These are phyloP conservation scores for Nigrospora osmanthi DNA, from an alignment of 2,329 filamentous ascomycete genomes.

Conservation along the genomic window DNA sequence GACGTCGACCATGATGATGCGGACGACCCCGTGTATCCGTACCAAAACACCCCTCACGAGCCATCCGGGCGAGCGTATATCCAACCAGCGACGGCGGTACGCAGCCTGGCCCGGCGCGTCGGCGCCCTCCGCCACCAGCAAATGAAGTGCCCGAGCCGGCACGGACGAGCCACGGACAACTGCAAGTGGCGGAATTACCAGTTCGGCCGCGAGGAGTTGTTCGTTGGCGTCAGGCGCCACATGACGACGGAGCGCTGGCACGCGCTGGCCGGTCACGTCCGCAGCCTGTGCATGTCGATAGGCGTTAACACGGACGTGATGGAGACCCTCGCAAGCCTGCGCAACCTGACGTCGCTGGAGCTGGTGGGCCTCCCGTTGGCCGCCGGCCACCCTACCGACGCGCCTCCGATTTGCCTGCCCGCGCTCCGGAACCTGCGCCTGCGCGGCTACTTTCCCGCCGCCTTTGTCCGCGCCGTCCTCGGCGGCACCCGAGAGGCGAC, in stretches of 20 bases:
- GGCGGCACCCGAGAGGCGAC: background rate
- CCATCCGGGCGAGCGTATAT: too few relatives aligned
- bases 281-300: slow-evolving; percentile 3
- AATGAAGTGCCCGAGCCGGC: too few relatives aligned
- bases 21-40: too few relatives aligned
- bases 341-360: slow-evolving; percentile 1
- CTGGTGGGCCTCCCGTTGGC: background rate
- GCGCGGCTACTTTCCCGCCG: slow-evolving; percentile 2
- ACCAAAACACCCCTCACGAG: too few relatives aligned
- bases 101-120: too few relatives aligned
- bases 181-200: background rate
- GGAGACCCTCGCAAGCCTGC: background rate
- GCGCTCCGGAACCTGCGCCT: background rate
- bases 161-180: background rate
- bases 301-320: background rate
- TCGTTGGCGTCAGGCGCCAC: background rate
- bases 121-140: too few relatives aligned
- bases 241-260: background rate
- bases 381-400: background rate
- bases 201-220: background rate
- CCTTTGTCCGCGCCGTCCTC: background rate
- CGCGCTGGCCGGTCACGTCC: background rate
- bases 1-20: too few relatives aligned
- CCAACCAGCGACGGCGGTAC: too few relatives aligned
- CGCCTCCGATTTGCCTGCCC: background rate